Percentiles rank a stretch among this genome's conserved stretches.
phyloP scores from a whole-genome alignment of 2,329 filamentous ascomycete genomes.

The Paecilomyces formosus region DNA sequence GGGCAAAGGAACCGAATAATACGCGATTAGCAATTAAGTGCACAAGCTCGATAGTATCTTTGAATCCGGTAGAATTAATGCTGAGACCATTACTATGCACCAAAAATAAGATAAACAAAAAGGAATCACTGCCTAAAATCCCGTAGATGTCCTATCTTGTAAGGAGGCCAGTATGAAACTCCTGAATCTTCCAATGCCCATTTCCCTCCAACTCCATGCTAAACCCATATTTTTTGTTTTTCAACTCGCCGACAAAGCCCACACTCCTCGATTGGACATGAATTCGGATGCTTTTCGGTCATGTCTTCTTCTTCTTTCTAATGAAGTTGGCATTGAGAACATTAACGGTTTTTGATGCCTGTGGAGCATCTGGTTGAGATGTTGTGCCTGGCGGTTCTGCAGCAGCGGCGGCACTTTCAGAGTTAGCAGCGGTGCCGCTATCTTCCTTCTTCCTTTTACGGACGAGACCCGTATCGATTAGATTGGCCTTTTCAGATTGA shows the following conservation, averaged over 20 bases:
- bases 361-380: conserved; percentile 1
- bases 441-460: conserved; percentile 32
- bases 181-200: neutral
- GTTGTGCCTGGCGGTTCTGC: conserved; percentile 1
- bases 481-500: conserved; percentile 11
- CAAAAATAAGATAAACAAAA: neutral
- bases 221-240: neutral
- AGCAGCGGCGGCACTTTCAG: conserved; percentile 2
- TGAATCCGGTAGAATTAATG: neutral
- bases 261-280: neutral
- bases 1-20: too few relatives aligned
- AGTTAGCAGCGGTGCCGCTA: conserved; percentile 6
- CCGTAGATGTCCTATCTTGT: neutral
- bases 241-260: neutral
- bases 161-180: neutral
- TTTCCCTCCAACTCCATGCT: neutral
- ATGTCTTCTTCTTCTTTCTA: conserved; percentile 35
- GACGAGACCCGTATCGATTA: conserved; percentile 23
- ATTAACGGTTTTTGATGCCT: conserved; percentile 19
- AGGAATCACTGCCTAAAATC: neutral
- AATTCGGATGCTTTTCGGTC: neutral
- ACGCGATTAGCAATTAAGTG: too few relatives aligned
- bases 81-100: neutral
- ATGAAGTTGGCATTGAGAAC: conserved; percentile 30
- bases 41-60: neutral